phyloP scores from a whole-genome alignment of 495 filamentous ascomycete species.

The Aspergillus mulundensis region DNA sequence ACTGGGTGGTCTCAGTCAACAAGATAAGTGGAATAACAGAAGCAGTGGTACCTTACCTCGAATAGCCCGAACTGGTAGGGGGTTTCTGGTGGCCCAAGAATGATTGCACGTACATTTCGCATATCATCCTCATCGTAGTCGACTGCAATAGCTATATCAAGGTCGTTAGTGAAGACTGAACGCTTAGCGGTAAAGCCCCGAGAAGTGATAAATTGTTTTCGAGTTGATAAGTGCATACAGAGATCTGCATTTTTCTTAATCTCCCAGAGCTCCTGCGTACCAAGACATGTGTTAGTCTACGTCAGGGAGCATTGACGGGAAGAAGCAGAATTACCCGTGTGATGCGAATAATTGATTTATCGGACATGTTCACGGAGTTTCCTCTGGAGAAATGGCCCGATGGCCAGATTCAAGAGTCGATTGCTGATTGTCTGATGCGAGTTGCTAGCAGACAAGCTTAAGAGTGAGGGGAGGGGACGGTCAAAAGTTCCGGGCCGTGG shows the following conservation, averaged over 20 bases:
- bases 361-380: conserved; percentile 52
- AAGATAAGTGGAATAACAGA: neutral
- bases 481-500: neutral
- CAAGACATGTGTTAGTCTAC: conserved; percentile 13
- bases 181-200: too few species aligned
- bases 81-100: conserved; percentile 90
- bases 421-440: too few species aligned
- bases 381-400: neutral
- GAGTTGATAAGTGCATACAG: conserved; percentile 50
- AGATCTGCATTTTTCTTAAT: conserved; percentile 77
- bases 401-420: too few species aligned
- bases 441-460: neutral
- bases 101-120: conserved; percentile 79
- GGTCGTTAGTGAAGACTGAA: neutral
- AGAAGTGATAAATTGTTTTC: too few species aligned
- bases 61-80: conserved; percentile 98
- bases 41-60: conserved; percentile 54
- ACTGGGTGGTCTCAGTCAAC: conserved; percentile 14
- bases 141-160: conserved; percentile 72
- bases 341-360: conserved; percentile 82
- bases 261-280: conserved; percentile 70
- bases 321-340: conserved; percentile 54
- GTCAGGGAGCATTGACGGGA: conserved; percentile 27
- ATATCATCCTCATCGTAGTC: conserved; percentile 82
- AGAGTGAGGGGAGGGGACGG: neutral